Evolutionary conservation across 768 basidiomycete species (phyloP), one percentile per base, ranked within the genome.

Genomic region (Rhodosporidiobolus odoratus): DNA sequence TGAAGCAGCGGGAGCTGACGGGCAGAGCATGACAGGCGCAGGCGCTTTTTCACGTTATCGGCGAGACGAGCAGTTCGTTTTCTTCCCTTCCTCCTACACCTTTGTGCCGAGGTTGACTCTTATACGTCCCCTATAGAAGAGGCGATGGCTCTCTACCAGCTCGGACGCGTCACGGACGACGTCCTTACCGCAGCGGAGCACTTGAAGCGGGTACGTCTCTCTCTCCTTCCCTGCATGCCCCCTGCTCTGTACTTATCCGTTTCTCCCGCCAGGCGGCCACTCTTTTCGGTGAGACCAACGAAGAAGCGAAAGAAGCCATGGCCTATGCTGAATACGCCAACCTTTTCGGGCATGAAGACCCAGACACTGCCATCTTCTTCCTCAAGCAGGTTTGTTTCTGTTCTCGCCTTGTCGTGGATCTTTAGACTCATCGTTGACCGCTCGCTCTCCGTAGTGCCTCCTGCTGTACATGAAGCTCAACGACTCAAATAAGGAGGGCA

Each of bases 91-190:
- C 52, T 30, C 30, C 16, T 23, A 15, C 37, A 6, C 21, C 19
- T n/a, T n/a, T n/a, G n/a, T n/a, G n/a, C n/a, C n/a, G n/a, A n/a
- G n/a, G 35, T 16, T 41, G 3, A 2, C 32, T 15, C 57, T 13
- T 45, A 23, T 56, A 23, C 7, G 19, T 23, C 37, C 7, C 38
- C 13, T 15, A 30, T 59, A 70, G 69, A 71, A 43, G 69, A 66
- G 32, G 69, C 69, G 2, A 71, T 40, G 32, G 65, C 69, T 19
- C 17, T 66, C 27, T 71, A 66, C 38, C 69, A 71, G 56, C 54
- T 71, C 5, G 59, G 45, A 2, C 65, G 66, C 13, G 47, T 66
- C 35, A 62, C 65, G 21, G 19, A n/a, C 1, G 60, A 62, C 30
- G 5, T 62, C 13, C 12, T 25, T 25, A 15, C 37, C 8, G 64